These are phyloP conservation scores for Fraxinus sp. DNA, from an alignment of 305 asterid species.

Conservation along the genomic window DNA sequence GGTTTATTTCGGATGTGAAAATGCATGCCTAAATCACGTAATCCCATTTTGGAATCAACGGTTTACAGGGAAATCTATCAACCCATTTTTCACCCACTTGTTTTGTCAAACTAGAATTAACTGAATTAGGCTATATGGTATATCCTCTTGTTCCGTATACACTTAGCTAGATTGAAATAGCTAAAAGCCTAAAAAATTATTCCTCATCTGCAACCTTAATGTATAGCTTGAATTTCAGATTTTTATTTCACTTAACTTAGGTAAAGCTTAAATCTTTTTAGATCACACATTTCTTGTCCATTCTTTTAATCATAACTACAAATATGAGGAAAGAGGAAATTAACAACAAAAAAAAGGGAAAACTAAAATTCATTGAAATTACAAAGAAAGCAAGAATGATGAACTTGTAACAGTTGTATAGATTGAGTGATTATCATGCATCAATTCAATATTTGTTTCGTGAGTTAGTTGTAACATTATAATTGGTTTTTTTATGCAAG, in stretches of 20 bases:
- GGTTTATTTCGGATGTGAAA: too few species aligned
- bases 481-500: too few species aligned
- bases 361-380: background rate
- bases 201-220: background rate
- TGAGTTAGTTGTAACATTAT: too few species aligned
- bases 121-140: background rate
- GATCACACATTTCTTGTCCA: background rate
- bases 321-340: background rate
- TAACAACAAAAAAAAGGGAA: background rate
- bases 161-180: background rate
- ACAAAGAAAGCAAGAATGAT: background rate
- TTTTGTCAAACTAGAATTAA: too few species aligned
- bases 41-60: too few species aligned
- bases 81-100: too few species aligned
- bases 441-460: too few species aligned
- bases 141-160: background rate
- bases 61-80: too few species aligned
- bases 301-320: background rate
- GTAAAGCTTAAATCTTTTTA: background rate
- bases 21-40: too few species aligned
- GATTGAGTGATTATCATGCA: too few species aligned
- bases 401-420: too few species aligned
- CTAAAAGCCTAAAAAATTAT: background rate
- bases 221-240: background rate
- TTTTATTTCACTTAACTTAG: background rate